These are phyloP conservation scores for Microsporum audouinii DNA, from an alignment of 2,329 filamentous ascomycete genomes.

Conservation along the genomic window DNA sequence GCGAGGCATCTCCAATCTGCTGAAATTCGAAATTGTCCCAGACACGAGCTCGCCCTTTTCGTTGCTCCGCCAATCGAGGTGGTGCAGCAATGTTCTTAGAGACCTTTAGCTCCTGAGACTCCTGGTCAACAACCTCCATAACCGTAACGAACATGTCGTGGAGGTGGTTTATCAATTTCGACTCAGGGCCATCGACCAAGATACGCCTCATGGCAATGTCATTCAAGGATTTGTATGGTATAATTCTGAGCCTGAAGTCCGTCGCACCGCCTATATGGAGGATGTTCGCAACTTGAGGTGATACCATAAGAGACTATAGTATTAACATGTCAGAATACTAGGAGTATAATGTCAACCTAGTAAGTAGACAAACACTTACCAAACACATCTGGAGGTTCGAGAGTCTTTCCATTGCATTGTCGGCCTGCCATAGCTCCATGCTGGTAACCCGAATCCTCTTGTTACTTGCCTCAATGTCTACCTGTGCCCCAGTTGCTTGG, in stretches of 20 bases:
- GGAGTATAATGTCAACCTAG: neutral
- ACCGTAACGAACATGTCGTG: slow-evolving; percentile 20
- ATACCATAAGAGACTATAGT: slow-evolving; percentile 15
- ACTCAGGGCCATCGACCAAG: slow-evolving; percentile 16
- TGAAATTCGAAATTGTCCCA: slow-evolving; percentile 25
- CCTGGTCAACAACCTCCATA: slow-evolving; percentile 13
- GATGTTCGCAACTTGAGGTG: slow-evolving; percentile 17
- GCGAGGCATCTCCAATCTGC: slow-evolving; percentile 22
- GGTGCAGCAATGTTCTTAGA: slow-evolving; percentile 17
- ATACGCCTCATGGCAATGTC: slow-evolving; percentile 16
- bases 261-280: slow-evolving; percentile 9
- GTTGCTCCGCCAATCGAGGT: slow-evolving; percentile 13
- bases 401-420: slow-evolving; percentile 22
- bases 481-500: slow-evolving; percentile 20
- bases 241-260: slow-evolving; percentile 13
- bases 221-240: slow-evolving; percentile 17
- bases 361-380: slow-evolving; percentile 15
- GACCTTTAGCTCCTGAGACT: slow-evolving; percentile 9
- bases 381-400: slow-evolving; percentile 20
- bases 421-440: slow-evolving; percentile 16
- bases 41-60: slow-evolving; percentile 19
- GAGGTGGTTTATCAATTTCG: slow-evolving; percentile 10
- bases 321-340: neutral
- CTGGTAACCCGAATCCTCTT: slow-evolving; percentile 21
- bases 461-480: slow-evolving; percentile 16